phyloP scores from a whole-genome alignment of 208 protist genomes.

The Vickermania spadyakhi region DNA sequence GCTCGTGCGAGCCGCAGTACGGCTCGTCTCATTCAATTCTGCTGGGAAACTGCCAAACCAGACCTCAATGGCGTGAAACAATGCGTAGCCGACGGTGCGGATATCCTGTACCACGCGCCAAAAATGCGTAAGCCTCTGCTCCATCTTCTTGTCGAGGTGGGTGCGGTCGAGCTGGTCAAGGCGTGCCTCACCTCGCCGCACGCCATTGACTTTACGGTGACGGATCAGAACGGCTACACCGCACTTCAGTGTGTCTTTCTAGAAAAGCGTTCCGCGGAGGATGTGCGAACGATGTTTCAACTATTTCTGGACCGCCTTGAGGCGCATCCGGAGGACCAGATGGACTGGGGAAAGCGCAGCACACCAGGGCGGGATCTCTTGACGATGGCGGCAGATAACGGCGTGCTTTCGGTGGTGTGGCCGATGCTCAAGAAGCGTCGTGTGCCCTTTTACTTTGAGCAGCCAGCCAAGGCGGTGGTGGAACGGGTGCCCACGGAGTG shows the following conservation, averaged over 20 bases:
- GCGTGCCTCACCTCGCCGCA: not conserved
- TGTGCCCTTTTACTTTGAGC: not conserved
- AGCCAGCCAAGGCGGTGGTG: not conserved
- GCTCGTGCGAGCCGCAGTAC: not conserved
- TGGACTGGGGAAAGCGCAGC: not conserved
- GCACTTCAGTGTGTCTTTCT: not conserved
- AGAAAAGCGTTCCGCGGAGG: not conserved
- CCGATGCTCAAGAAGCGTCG: not conserved
- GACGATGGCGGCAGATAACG: not conserved
- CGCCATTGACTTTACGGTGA: not conserved
- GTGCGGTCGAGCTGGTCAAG: not conserved
- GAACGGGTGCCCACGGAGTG: not conserved
- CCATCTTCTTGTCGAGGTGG: not conserved
- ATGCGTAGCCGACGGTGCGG: not conserved
- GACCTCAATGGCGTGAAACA: not conserved
- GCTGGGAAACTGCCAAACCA: not conserved
- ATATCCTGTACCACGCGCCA: not conserved
- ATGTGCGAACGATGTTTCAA: not conserved
- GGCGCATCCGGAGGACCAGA: not conserved
- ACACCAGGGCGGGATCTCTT: not conserved
- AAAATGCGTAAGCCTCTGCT: not conserved
- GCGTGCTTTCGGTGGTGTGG: not conserved
- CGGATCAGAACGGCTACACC: not conserved
- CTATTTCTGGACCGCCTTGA: not conserved
- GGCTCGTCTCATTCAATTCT: not conserved